These are phyloP conservation scores for Cryphonectria nitschkei DNA, from an alignment of 2,329 filamentous ascomycete genomes.

Conservation along the genomic window DNA sequence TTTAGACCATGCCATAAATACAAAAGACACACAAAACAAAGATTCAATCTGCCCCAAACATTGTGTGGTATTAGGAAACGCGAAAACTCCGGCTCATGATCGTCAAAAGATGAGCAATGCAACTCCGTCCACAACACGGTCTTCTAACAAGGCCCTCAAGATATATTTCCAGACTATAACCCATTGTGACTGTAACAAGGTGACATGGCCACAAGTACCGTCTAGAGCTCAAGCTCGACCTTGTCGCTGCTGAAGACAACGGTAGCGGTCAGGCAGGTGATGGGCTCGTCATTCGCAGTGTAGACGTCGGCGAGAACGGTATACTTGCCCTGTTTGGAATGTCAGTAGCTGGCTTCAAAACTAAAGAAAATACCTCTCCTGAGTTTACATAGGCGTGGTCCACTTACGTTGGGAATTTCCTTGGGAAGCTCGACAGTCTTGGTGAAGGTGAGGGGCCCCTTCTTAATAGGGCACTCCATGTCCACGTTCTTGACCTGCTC, in stretches of 20 bases:
- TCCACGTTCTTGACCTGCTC: constrained; percentile 88
- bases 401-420: constrained; percentile 83
- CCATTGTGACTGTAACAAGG: not conserved
- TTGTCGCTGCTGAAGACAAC: constrained; percentile 60
- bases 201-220: not conserved
- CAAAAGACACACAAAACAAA: constrained; percentile 2
- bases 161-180: not conserved
- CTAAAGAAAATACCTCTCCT: not conserved
- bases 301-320: constrained; percentile 85
- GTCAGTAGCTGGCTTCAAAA: constrained; percentile 3
- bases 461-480: constrained; percentile 83
- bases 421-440: constrained; percentile 85
- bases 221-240: constrained; percentile 28
- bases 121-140: constrained; percentile 17
- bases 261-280: constrained; percentile 84
- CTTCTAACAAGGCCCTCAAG: not conserved
- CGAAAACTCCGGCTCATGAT: constrained; percentile 27
- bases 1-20: not conserved
- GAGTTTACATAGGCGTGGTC: not conserved
- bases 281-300: constrained; percentile 70
- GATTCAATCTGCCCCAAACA: not conserved
- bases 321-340: constrained; percentile 74
- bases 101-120: constrained; percentile 24
- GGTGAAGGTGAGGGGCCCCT: constrained; percentile 71
- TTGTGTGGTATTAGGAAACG: constrained; percentile 19